Evolutionary conservation across 2,329 filamentous ascomycete genomes (phyloP).

Genomic region (Aspergillus amoenus): DNA sequence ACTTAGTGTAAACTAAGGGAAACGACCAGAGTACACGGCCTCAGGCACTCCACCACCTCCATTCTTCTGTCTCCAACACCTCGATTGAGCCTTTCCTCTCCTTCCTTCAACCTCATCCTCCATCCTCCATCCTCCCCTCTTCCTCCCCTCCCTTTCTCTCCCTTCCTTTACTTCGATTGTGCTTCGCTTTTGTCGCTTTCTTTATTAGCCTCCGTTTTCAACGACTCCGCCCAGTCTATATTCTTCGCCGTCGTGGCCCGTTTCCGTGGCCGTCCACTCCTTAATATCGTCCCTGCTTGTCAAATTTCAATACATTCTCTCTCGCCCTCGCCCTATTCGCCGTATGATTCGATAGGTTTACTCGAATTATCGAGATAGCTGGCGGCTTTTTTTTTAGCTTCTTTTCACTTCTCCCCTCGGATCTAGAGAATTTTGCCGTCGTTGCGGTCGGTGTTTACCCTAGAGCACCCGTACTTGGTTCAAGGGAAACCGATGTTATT

Average conservation of each 20-base stretch:
- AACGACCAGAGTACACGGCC: constrained; percentile 1
- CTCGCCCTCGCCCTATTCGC: constrained; percentile 1
- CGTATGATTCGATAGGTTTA: background rate
- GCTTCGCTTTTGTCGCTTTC: constrained; percentile 12
- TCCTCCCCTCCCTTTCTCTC: constrained; percentile 10
- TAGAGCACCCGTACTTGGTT: background rate
- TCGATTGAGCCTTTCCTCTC: constrained; percentile 19
- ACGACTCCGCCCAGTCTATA: constrained; percentile 8
- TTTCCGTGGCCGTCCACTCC: constrained; percentile 40
- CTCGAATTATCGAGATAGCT: background rate
- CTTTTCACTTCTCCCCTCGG: constrained; percentile 1
- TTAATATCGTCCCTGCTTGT: constrained; percentile 23
- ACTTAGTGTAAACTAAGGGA: background rate
- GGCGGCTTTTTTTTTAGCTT: background rate
- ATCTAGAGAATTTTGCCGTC: background rate
- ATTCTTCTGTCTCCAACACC: background rate
- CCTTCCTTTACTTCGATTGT: constrained; percentile 14
- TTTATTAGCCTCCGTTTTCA: constrained; percentile 13
- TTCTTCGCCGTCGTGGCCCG: constrained; percentile 22
- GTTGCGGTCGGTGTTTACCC: background rate
- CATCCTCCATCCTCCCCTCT: constrained; percentile 15
- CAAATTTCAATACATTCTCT: constrained; percentile 5
- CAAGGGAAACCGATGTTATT: constrained; percentile 21
- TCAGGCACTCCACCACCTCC: constrained; percentile 13
- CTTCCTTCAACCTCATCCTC: constrained; percentile 20